A percentile compares a stretch with the other conserved stretches of the same genome.
Conservation (phyloP, 495 filamentous ascomycete genomes). For the Mycothermus thermophilus region DNA sequence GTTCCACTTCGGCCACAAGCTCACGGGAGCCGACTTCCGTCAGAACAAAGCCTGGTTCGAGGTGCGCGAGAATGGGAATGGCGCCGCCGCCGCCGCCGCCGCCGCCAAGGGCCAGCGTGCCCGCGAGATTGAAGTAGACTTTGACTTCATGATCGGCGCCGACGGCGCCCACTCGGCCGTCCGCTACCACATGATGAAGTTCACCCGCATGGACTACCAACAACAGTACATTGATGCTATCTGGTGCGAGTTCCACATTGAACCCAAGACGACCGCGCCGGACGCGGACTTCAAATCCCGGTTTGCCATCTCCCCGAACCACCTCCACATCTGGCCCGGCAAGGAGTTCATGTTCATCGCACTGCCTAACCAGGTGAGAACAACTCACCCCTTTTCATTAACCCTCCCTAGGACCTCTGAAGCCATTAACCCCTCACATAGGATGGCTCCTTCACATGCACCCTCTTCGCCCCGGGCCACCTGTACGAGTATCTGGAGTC, state of each 20-base stretch:
- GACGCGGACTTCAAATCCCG: constrained; percentile 33
- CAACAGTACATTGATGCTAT: constrained; percentile 94
- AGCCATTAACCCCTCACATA: too few species aligned
- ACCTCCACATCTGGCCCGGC: constrained; percentile 96
- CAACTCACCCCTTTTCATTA: neutral
- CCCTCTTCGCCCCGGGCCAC: constrained; percentile 64
- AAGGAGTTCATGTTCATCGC: constrained; percentile 95
- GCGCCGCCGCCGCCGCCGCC: too few species aligned
- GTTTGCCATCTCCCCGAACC: constrained; percentile 74
- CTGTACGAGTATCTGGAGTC: constrained; percentile 46
- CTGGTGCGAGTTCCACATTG: constrained; percentile 93
- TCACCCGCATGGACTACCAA: constrained; percentile 69
- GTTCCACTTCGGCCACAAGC: constrained; percentile 81
- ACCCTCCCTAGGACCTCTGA: neutral
- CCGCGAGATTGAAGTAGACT: constrained; percentile 54
- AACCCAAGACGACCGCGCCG: constrained; percentile 16
- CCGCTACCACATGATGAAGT: constrained; percentile 91
- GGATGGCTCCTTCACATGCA: constrained; percentile 92
- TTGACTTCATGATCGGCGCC: constrained; percentile 88
- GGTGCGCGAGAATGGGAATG: constrained; percentile 23
- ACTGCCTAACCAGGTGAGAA: constrained; percentile 56
- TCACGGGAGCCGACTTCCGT: constrained; percentile 74
- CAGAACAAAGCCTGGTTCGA: constrained; percentile 81
- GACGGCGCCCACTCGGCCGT: constrained; percentile 89
- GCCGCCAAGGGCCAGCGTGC: constrained; percentile 11